Evolutionary conservation across 805 yeast species (phyloP).

Genomic region (Lachancea meyersii): DNA sequence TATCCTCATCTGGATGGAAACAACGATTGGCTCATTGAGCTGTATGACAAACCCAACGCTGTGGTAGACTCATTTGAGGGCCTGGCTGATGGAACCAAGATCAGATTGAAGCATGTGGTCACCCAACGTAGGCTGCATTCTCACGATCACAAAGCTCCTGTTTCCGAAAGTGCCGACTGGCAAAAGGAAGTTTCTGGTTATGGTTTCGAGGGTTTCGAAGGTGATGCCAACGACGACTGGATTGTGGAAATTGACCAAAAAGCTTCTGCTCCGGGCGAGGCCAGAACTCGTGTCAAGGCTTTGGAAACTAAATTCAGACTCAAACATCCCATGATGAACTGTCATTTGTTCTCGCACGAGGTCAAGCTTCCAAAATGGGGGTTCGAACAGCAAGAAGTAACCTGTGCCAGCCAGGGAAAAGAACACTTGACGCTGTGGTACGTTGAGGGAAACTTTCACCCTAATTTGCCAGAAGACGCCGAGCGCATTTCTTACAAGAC

Average conservation of each 20-base stretch:
- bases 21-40: constrained; percentile 67
- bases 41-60: constrained; percentile 49
- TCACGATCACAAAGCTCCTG: constrained; percentile 77
- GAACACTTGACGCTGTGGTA: constrained; percentile 61
- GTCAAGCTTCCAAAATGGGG: constrained; percentile 79
- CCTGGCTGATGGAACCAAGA: constrained; percentile 60
- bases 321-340: constrained; percentile 73
- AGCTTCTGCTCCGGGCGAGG: constrained; percentile 43
- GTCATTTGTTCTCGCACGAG: constrained; percentile 70
- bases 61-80: constrained; percentile 56
- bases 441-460: constrained; percentile 61
- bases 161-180: constrained; percentile 64
- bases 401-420: constrained; percentile 68
- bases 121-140: constrained; percentile 70
- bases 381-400: constrained; percentile 77
- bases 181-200: constrained; percentile 76
- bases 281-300: constrained; percentile 54
- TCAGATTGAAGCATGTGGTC: constrained; percentile 55
- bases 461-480: constrained; percentile 38
- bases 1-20: constrained; percentile 74
- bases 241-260: constrained; percentile 62
- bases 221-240: constrained; percentile 83
- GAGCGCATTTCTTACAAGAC: constrained; percentile 48
- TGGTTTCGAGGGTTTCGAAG: constrained; percentile 69
- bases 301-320: constrained; percentile 65